Conservation (phyloP, 2,329 filamentous ascomycete genomes). For the Sordariomycetes sp. region DNA sequence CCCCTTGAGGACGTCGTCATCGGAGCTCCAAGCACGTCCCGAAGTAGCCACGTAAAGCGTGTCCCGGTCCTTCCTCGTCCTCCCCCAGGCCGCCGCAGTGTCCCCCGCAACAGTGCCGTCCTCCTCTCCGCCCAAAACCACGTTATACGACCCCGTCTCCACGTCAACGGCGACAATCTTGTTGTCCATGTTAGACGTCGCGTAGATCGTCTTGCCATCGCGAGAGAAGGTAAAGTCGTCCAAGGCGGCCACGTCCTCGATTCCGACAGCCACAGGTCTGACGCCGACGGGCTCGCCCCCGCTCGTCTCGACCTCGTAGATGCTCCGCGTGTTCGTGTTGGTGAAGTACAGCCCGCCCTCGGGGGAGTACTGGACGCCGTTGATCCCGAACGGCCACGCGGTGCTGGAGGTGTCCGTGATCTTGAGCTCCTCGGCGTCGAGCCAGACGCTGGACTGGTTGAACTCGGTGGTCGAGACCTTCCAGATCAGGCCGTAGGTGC, state of each 20-base stretch:
- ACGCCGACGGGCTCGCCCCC: constrained; percentile 7
- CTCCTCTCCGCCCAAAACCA: constrained; percentile 7
- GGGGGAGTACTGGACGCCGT: constrained; percentile 12
- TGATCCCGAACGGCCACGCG: constrained; percentile 9
- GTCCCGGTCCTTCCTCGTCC: constrained; percentile 1
- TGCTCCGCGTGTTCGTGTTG: constrained; percentile 9
- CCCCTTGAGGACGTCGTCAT: not conserved
- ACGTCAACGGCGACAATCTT: constrained; percentile 8
- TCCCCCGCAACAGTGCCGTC: constrained; percentile 8
- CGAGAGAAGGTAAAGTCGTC: constrained; percentile 11
- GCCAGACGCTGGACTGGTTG: constrained; percentile 8
- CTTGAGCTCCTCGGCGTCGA: constrained; percentile 10
- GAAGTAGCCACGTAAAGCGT: constrained; percentile 10
- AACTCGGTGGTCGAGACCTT: not conserved
- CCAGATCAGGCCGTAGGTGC: too few relatives aligned
- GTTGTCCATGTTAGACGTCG: constrained; percentile 11
- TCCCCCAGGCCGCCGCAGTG: constrained; percentile 9
- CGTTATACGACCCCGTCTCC: constrained; percentile 1
- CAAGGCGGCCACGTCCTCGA: not conserved
- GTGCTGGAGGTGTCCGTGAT: too few relatives aligned
- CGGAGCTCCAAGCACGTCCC: constrained; percentile 2
- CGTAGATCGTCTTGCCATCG: constrained; percentile 11
- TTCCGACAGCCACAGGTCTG: constrained; percentile 6
- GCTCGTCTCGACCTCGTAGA: constrained; percentile 10
- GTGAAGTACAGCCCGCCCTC: constrained; percentile 11